A percentile compares a stretch with the other conserved stretches of the same genome.
Conservation (phyloP, 1,284 basidiomycete species). For the Apiotrichum porosum region DNA sequence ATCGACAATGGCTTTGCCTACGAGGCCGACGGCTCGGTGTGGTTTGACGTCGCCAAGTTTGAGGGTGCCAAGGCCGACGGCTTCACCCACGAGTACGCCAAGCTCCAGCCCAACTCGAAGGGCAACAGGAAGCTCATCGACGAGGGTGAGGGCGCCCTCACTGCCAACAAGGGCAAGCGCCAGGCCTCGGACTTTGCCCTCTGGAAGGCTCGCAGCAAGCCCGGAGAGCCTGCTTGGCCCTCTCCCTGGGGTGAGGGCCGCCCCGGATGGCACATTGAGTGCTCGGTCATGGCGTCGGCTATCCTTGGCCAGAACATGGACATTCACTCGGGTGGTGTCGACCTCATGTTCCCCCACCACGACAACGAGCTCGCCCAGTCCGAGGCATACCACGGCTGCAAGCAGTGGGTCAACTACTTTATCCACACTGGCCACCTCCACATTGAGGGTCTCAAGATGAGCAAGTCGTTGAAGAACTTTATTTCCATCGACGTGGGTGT, state of each 20-base stretch:
- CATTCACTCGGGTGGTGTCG: constrained; percentile 95
- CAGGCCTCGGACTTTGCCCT: constrained; percentile 80
- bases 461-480: constrained; percentile 98
- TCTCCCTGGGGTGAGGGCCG: constrained; percentile 96
- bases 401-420: constrained; percentile 98
- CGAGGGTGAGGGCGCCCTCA: constrained; percentile 86
- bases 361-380: constrained; percentile 98
- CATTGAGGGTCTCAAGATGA: constrained; percentile 99
- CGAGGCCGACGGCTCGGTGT: constrained; percentile 80
- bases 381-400: constrained; percentile 90
- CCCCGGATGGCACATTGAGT: constrained; percentile 99
- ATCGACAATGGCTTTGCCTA: constrained; percentile 88
- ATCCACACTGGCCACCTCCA: constrained; percentile 97
- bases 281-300: constrained; percentile 96
- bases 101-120: constrained; percentile 91
- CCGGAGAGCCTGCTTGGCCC: constrained; percentile 96
- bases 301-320: constrained; percentile 91
- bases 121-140: constrained; percentile 85
- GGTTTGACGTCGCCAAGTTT: constrained; percentile 89
- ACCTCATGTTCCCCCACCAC: constrained; percentile 97
- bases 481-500: constrained; percentile 86
- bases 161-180: constrained; percentile 59
- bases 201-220: constrained; percentile 90
- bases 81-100: constrained; percentile 79
- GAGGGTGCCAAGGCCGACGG: constrained; percentile 58